These are phyloP conservation scores for Colletotrichum endophyticum DNA, from an alignment of 2,329 filamentous ascomycete species.

Conservation along the genomic window DNA sequence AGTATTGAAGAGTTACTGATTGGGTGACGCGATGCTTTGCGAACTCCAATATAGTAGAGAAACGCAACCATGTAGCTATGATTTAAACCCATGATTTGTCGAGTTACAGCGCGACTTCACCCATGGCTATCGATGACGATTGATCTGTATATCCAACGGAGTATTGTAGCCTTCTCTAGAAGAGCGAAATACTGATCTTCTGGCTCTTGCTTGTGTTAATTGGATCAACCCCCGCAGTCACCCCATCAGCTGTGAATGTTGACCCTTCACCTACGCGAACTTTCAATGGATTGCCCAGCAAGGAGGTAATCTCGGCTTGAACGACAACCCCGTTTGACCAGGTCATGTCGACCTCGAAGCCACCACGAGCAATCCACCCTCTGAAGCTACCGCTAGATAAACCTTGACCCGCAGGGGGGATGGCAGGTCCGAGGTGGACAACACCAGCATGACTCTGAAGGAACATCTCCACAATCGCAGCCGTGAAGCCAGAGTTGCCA, in stretches of 20 bases:
- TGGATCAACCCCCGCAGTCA: not conserved
- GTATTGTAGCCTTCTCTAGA: not conserved
- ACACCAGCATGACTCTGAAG: constrained; percentile 39
- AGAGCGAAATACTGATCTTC: not conserved
- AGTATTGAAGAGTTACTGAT: no score
- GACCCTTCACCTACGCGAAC: constrained; percentile 23
- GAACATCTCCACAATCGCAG: constrained; percentile 48
- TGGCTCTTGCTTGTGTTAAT: not conserved
- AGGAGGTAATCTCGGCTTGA: constrained; percentile 25
- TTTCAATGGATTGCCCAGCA: constrained; percentile 21
- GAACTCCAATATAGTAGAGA: no score
- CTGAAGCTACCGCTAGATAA: not conserved
- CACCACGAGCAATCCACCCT: constrained; percentile 21
- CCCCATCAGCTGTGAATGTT: not conserved
- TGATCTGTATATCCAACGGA: no score
- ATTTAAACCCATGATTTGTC: no score
- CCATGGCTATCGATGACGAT: no score
- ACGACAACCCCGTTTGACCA: constrained; percentile 13
- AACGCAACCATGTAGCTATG: no score
- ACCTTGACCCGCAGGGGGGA: constrained; percentile 20
- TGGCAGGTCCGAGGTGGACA: constrained; percentile 29
- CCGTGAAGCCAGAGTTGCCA: constrained; percentile 52
- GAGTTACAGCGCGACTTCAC: no score
- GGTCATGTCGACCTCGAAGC: constrained; percentile 20
- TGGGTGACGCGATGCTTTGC: accelerated